A percentile compares a stretch with the other conserved stretches of the same genome.
These are phyloP conservation scores for Neonectria punicea DNA, from an alignment of 2,329 filamentous ascomycete genomes.

Conservation along the genomic window DNA sequence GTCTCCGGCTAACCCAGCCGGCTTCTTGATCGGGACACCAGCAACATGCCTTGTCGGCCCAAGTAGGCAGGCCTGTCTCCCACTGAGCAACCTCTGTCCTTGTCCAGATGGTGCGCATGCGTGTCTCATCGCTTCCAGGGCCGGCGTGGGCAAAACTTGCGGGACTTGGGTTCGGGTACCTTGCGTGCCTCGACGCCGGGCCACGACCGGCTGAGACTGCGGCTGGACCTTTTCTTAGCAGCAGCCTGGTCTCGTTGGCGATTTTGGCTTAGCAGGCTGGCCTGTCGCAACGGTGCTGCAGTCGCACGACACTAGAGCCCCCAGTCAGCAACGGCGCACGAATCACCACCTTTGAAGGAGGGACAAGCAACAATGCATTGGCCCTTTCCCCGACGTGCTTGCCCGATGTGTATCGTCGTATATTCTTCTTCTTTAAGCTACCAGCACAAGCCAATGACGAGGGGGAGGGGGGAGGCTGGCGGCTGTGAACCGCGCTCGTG, in stretches of 20 bases:
- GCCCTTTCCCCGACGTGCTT: constrained; percentile 5
- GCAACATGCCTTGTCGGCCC: background rate
- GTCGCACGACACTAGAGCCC: constrained; percentile 36
- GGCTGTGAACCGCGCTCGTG: constrained; percentile 27
- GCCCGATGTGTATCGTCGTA: constrained; percentile 14
- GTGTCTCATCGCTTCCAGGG: constrained; percentile 18
- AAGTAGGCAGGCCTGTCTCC: constrained; percentile 12
- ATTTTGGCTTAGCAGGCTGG: constrained; percentile 12
- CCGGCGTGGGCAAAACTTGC: constrained; percentile 13
- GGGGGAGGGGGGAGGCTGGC: constrained; percentile 20
- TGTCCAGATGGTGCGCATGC: constrained; percentile 22
- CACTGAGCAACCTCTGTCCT: background rate
- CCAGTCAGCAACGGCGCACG: constrained; percentile 35
- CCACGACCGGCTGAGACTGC: constrained; percentile 14
- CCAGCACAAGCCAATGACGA: background rate
- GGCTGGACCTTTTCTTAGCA: background rate
- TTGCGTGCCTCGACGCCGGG: constrained; percentile 35
- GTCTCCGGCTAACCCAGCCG: constrained; percentile 29
- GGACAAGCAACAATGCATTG: background rate
- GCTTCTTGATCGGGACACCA: constrained; percentile 17
- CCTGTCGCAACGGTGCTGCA: constrained; percentile 40
- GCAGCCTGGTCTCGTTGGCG: constrained; percentile 8
- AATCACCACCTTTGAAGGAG: constrained; percentile 29
- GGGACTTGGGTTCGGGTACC: constrained; percentile 40
- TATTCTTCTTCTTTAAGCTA: constrained; percentile 6